Evolutionary conservation across 352 stramenopile genomes (phyloP).

Genomic region (Pythium brassicae): DNA sequence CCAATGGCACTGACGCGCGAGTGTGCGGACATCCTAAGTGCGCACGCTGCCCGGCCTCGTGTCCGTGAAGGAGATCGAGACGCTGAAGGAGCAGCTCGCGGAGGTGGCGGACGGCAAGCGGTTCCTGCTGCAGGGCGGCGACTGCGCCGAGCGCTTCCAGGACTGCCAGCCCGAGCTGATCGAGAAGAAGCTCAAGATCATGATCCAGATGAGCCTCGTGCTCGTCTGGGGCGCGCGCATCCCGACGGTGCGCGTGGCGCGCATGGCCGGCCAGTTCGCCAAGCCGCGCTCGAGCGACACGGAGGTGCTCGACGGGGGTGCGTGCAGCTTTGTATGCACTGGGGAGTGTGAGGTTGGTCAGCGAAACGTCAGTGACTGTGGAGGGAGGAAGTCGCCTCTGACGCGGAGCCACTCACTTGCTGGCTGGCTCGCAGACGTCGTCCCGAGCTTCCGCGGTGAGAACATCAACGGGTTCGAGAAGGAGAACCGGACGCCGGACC

Average conservation of each 20-base stretch:
- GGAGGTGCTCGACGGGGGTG: constrained; percentile 90
- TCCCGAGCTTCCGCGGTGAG: constrained; percentile 97
- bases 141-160: constrained; percentile 97
- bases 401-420: no score
- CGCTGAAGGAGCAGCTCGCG: constrained; percentile 87
- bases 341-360: no score
- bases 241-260: constrained; percentile 94
- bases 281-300: constrained; percentile 95
- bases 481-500: constrained; percentile 92
- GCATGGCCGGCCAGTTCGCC: constrained; percentile 98
- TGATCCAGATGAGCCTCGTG: constrained; percentile 97
- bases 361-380: no score
- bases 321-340: not conserved
- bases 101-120: constrained; percentile 94
- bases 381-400: no score
- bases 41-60: constrained; percentile 89
- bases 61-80: constrained; percentile 95
- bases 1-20: not conserved
- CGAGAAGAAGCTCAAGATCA: constrained; percentile 92
- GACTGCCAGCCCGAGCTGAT: constrained; percentile 85
- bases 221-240: constrained; percentile 97
- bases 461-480: constrained; percentile 97
- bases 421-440: constrained; percentile 77
- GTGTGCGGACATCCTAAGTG: constrained; percentile 35
- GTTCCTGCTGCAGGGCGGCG: constrained; percentile 98